phyloP scores from a whole-genome alignment of 2,329 filamentous ascomycete species.

The Cladosporium cucumerinum region DNA sequence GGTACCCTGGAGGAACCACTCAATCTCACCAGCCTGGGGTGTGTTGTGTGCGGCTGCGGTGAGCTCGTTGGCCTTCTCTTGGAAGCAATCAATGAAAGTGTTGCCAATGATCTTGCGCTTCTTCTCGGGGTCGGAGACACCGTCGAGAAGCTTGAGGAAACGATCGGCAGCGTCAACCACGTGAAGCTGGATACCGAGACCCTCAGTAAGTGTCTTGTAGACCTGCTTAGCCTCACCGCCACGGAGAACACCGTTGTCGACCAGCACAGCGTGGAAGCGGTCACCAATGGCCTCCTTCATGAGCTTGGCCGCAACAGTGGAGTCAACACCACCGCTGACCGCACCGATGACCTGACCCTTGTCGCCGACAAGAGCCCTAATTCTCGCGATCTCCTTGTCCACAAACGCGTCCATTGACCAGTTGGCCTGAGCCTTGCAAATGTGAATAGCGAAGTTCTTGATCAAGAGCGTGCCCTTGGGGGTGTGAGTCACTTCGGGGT shows the following conservation, averaged over 20 bases:
- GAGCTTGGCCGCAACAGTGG: slow-evolving; percentile 79
- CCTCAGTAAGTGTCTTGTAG: slow-evolving; percentile 70
- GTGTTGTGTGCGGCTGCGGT: slow-evolving; percentile 68
- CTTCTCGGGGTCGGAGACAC: slow-evolving; percentile 72
- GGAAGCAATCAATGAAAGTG: slow-evolving; percentile 79
- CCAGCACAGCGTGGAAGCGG: slow-evolving; percentile 78
- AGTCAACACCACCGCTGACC: slow-evolving; percentile 82
- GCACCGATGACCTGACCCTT: slow-evolving; percentile 78
- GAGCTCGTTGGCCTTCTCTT: slow-evolving; percentile 72
- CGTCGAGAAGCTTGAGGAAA: slow-evolving; percentile 74
- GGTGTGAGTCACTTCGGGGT: slow-evolving; percentile 79
- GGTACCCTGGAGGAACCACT: slow-evolving; percentile 85
- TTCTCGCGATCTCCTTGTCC: slow-evolving; percentile 74
- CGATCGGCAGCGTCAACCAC: slow-evolving; percentile 74
- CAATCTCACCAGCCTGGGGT: slow-evolving; percentile 67
- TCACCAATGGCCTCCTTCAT: slow-evolving; percentile 85
- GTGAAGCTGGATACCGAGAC: slow-evolving; percentile 86
- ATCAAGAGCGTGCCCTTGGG: slow-evolving; percentile 67
- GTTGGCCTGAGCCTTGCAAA: slow-evolving; percentile 71
- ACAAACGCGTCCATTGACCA: slow-evolving; percentile 88
- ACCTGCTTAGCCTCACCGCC: slow-evolving; percentile 81
- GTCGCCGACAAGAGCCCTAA: slow-evolving; percentile 76
- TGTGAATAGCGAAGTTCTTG: slow-evolving; percentile 77
- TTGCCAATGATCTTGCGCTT: slow-evolving; percentile 90
- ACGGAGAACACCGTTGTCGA: slow-evolving; percentile 84